Base-by-base conservation (phyloP, 2,329 filamentous ascomycete genomes). In the Colletotrichum ledebouriae region DNA sequence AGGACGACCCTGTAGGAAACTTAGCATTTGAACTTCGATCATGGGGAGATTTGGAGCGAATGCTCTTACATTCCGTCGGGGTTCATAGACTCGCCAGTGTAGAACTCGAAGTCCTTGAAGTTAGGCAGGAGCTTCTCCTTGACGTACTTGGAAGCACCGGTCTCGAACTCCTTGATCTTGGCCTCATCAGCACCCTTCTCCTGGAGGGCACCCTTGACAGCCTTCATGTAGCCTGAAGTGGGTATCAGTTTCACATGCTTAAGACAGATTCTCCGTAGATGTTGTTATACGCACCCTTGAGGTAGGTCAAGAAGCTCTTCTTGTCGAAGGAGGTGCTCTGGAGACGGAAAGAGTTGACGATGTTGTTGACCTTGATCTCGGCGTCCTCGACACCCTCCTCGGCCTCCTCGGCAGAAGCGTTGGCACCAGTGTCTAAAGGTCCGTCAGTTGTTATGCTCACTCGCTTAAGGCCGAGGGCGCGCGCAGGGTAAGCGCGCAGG, bases 41-140 rank as follows among this genome's bases (percentile, higher is more conserved):
- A 29, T 29, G 29, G 29, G 41, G 20, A 57, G 68, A 1, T n/a
- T 29, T 29, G 64, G 55, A 49, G 34, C 37, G 12, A 49, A 25
- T 69, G 37, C 13, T 17, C 92, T 78, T 85, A 96, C 96, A 98
- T 97, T 86, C 92, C 94, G 78, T 97, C 93, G 76, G 92, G 90
- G 83, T 97, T 89, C 93, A 97, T 97, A 76, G 89, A 92, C 87
- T 96, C 91, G 84, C 95, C 94, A 76, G 92, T 93, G 83, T 92
- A 92, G 84, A 98, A 95, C 82, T 98, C 95, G 82, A 91, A 97
- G 86, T 98, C 93, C 86, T 97, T 94, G 88, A 97, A 97, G 85
- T 93, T 95, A 80, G 79, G 84, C 69, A 91, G 85, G 73, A 97
- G 86, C 78, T 88, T 89, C 86, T 93, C 91, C 88, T 97, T 97